Conservation (phyloP, 345 rosid genomes). For the Brassica rapa region DNA sequence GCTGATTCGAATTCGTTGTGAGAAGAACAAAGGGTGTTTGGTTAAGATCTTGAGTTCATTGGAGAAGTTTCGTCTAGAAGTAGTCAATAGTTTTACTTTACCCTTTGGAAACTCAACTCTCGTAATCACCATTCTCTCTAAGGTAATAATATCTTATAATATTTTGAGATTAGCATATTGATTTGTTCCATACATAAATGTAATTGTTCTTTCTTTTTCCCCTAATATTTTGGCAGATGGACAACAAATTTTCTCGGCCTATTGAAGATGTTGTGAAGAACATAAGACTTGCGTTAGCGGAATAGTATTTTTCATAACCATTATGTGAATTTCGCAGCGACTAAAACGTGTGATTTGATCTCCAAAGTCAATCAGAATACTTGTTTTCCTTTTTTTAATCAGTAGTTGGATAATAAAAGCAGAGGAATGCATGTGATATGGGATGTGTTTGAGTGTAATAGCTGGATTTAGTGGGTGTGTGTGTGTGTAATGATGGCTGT, state of each 20-base stretch:
- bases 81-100: slow-evolving; percentile 55
- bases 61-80: slow-evolving; percentile 53
- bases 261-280: slow-evolving; percentile 39
- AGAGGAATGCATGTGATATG: neutral
- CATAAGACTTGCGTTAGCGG: slow-evolving; percentile 37
- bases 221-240: slow-evolving; percentile 28
- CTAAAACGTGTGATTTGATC: slow-evolving; percentile 12
- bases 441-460: slow-evolving; percentile 13
- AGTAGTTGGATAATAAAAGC: slow-evolving; percentile 16
- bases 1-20: slow-evolving; percentile 63
- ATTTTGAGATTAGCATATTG: neutral
- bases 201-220: too few relatives aligned
- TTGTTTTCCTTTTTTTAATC: neutral
- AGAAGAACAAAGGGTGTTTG: slow-evolving; percentile 51
- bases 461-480: slow-evolving; percentile 27
- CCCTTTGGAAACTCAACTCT: slow-evolving; percentile 66
- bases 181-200: neutral
- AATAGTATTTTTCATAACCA: neutral
- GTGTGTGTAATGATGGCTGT: slow-evolving; percentile 16
- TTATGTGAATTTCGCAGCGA: neutral
- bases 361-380: neutral
- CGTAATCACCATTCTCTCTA: slow-evolving; percentile 61
- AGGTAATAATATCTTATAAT: slow-evolving; percentile 45
- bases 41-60: slow-evolving; percentile 50
- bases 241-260: slow-evolving; percentile 25